Evolutionary conservation across 139 green algal species (phyloP).

Genomic region (Mychonastes homosphaera): DNA sequence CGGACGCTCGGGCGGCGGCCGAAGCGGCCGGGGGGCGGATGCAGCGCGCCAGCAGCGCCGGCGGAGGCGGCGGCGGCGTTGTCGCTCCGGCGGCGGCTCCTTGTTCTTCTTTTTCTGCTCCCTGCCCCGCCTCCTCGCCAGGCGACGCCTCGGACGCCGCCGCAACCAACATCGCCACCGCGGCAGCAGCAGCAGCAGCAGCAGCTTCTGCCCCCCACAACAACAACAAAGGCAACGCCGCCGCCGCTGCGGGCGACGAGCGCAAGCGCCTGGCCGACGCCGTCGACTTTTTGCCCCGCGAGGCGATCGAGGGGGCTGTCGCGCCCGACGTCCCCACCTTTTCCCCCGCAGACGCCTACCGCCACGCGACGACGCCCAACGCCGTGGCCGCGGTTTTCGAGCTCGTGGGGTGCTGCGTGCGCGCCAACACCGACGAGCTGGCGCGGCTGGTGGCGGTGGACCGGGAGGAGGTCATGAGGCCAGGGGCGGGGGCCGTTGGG

Average conservation of each 20-base stretch:
- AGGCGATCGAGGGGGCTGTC: constrained; percentile 14
- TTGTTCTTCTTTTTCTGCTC: too few relatives aligned
- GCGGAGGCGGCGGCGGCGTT: too few relatives aligned
- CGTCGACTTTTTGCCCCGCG: constrained; percentile 9
- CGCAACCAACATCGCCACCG: neutral
- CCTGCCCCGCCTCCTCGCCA: too few relatives aligned
- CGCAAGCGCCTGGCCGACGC: neutral
- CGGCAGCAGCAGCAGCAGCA: constrained; percentile 8
- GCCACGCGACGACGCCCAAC: constrained; percentile 21
- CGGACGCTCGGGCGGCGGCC: too few relatives aligned
- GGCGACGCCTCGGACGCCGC: too few relatives aligned
- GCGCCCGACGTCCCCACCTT: constrained; percentile 10
- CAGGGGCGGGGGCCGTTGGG: neutral
- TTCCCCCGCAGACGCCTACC: constrained; percentile 3
- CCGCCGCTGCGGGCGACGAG: neutral
- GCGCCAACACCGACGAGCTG: constrained; percentile 10
- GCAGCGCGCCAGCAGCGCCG: neutral
- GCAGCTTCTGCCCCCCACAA: neutral
- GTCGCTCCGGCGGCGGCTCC: too few relatives aligned
- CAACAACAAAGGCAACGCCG: neutral
- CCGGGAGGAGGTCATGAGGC: neutral
- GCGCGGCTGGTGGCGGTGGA: neutral
- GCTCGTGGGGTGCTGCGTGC: constrained; percentile 27
- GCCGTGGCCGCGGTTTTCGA: constrained; percentile 29
- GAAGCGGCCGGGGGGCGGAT: neutral